These are phyloP conservation scores for Colletotrichum zoysiae DNA, from an alignment of 2,329 filamentous ascomycete genomes.

Conservation along the genomic window DNA sequence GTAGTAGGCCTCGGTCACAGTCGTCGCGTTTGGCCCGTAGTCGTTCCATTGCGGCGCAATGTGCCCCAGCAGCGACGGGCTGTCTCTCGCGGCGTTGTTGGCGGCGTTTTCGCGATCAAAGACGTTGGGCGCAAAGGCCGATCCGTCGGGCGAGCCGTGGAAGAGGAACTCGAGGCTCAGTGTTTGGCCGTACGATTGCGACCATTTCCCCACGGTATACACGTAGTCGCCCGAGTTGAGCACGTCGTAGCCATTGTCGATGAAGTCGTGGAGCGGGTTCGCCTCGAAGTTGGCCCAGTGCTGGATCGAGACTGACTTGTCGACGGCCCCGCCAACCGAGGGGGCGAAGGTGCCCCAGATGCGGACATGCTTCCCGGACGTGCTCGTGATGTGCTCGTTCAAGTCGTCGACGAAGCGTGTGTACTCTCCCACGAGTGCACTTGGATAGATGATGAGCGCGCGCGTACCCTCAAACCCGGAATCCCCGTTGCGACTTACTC, in stretches of 20 bases:
- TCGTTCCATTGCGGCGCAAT: constrained; percentile 47
- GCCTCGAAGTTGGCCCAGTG: constrained; percentile 53
- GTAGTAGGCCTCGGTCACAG: constrained; percentile 46
- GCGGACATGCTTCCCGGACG: constrained; percentile 33
- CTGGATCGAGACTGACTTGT: constrained; percentile 45
- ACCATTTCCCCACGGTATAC: constrained; percentile 46
- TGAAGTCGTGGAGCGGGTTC: constrained; percentile 43
- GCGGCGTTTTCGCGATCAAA: constrained; percentile 43
- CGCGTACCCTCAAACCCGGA: fast-evolving
- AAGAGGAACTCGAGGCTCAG: constrained; percentile 44
- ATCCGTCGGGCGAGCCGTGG: constrained; percentile 39
- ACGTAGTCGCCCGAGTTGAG: constrained; percentile 46
- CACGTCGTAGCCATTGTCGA: constrained; percentile 44
- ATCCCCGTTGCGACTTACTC: constrained; percentile 42
- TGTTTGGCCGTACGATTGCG: constrained; percentile 30
- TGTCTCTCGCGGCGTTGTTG: constrained; percentile 42
- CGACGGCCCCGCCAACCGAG: constrained; percentile 27
- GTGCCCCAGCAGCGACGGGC: constrained; percentile 41
- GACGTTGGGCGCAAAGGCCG: constrained; percentile 44
- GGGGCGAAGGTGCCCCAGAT: constrained; percentile 64
- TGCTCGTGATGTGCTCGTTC: constrained; percentile 60
- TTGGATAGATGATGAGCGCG: not conserved
- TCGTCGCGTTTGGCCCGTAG: constrained; percentile 45
- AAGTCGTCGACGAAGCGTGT: constrained; percentile 61
- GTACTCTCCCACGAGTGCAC: constrained; percentile 60